Percentiles rank a stretch among this genome's conserved stretches.
Evolutionary conservation across 169 alveolate genomes (phyloP).

Genomic region (Cryptosporidium sp.): DNA sequence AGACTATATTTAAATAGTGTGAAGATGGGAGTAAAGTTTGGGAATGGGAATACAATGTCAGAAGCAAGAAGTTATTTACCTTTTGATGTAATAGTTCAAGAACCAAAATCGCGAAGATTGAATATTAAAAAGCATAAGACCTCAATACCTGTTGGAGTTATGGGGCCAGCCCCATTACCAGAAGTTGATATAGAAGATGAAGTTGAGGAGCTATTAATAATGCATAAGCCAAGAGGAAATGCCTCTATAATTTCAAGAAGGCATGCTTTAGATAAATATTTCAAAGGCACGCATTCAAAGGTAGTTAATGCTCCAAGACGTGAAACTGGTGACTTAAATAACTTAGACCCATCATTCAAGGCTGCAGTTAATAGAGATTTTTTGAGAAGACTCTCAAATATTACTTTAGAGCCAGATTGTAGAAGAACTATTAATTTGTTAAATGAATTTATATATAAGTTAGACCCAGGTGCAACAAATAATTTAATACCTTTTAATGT

Average conservation of each 20-base stretch:
- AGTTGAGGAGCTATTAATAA: slow-evolving; percentile 41
- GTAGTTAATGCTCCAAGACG: slow-evolving; percentile 71
- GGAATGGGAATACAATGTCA: slow-evolving; percentile 52
- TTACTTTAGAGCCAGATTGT: slow-evolving; percentile 44
- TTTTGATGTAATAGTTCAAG: slow-evolving; percentile 55
- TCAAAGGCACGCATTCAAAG: slow-evolving; percentile 54
- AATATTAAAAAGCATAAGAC: slow-evolving; percentile 13
- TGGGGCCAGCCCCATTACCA: slow-evolving; percentile 69
- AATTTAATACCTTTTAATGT: slow-evolving; percentile 49
- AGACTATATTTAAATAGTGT: slow-evolving; percentile 39
- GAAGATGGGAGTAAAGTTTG: slow-evolving; percentile 52
- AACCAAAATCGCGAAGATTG: neutral
- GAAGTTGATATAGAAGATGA: slow-evolving; percentile 71
- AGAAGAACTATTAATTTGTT: slow-evolving; percentile 28
- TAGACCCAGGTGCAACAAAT: slow-evolving; percentile 48
- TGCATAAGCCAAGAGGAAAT: slow-evolving; percentile 55
- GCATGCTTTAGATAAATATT: slow-evolving; percentile 42
- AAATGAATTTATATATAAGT: slow-evolving; percentile 37
- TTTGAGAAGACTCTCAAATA: slow-evolving; percentile 44
- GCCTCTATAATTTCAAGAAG: slow-evolving; percentile 41
- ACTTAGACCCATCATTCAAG: slow-evolving; percentile 49
- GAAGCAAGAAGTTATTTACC: slow-evolving; percentile 56
- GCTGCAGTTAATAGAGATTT: slow-evolving; percentile 69
- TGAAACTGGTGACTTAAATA: slow-evolving; percentile 45
- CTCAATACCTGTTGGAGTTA: slow-evolving; percentile 58